Conservation (phyloP, 2,329 filamentous ascomycete genomes). For the Colletotrichum australisinense region DNA sequence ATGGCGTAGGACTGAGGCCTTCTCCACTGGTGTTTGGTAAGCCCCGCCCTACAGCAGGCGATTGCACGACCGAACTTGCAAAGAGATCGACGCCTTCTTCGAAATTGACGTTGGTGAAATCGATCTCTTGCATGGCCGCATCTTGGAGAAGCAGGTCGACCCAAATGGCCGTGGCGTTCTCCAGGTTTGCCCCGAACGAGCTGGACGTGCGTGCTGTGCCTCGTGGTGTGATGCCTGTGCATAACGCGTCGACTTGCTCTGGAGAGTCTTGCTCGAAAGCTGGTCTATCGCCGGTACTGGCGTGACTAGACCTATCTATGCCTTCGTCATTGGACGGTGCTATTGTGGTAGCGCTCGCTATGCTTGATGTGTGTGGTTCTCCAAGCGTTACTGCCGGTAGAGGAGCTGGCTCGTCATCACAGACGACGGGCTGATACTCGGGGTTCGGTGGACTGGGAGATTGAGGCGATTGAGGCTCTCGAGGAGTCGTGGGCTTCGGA, state of each 20-base stretch:
- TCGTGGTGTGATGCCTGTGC: slow-evolving; percentile 1
- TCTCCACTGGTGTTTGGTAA: not conserved
- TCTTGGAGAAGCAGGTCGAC: slow-evolving; percentile 27
- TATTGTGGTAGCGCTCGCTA: not conserved
- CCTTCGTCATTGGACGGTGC: not conserved
- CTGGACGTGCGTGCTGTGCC: slow-evolving; percentile 4
- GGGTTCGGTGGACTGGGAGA: no score
- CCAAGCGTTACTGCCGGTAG: not conserved
- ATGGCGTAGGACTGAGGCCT: not conserved
- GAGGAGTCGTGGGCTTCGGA: not conserved
- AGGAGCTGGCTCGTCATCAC: not conserved
- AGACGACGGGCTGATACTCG: not conserved
- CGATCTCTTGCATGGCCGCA: slow-evolving; percentile 18
- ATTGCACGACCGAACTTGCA: slow-evolving; percentile 10
- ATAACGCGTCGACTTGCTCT: not conserved
- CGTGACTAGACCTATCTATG: not conserved
- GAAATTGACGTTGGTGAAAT: slow-evolving; percentile 1
- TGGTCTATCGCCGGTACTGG: not conserved
- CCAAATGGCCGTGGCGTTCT: slow-evolving; percentile 31
- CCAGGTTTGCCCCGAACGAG: slow-evolving; percentile 17
- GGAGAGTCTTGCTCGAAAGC: not conserved
- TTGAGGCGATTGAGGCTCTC: not conserved
- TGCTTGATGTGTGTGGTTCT: not conserved
- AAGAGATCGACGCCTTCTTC: slow-evolving; percentile 1
- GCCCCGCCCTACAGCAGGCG: not conserved